Conservation (phyloP, 371 early-diverging fungal genomes). For the Mucor racemosus region DNA sequence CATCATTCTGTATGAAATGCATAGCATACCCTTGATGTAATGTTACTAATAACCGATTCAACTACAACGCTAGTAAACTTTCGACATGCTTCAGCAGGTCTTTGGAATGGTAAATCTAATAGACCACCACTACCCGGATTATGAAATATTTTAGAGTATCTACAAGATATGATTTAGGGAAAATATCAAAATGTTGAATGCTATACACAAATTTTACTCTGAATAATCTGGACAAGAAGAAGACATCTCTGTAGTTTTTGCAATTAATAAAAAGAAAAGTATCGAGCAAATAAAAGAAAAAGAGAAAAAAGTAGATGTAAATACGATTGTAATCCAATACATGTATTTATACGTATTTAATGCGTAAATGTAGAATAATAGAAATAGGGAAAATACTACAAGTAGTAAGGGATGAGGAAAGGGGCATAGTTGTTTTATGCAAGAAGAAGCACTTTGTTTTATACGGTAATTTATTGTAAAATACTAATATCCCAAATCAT, state of each 20-base stretch:
- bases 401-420: neutral
- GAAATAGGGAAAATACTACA: neutral
- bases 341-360: constrained; percentile 2
- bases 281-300: constrained; percentile 15
- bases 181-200: neutral
- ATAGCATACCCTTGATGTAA: constrained; percentile 40
- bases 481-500: constrained; percentile 9
- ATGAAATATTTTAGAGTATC: constrained; percentile 39
- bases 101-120: constrained; percentile 45
- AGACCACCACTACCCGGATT: constrained; percentile 46
- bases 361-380: constrained; percentile 8
- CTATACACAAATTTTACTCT: constrained; percentile 12
- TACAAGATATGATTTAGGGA: neutral
- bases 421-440: neutral
- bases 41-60: constrained; percentile 41
- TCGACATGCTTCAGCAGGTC: constrained; percentile 49
- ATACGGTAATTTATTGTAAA: constrained; percentile 5
- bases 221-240: constrained; percentile 33
- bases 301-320: neutral
- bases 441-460: neutral
- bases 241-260: constrained; percentile 5
- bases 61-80: constrained; percentile 46
- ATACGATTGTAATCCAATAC: constrained; percentile 5
- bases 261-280: constrained; percentile 8
- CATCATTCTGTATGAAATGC: neutral